Evolutionary conservation across 2,329 filamentous ascomycete species (phyloP).

Genomic region (Lasiodiplodia sp.): DNA sequence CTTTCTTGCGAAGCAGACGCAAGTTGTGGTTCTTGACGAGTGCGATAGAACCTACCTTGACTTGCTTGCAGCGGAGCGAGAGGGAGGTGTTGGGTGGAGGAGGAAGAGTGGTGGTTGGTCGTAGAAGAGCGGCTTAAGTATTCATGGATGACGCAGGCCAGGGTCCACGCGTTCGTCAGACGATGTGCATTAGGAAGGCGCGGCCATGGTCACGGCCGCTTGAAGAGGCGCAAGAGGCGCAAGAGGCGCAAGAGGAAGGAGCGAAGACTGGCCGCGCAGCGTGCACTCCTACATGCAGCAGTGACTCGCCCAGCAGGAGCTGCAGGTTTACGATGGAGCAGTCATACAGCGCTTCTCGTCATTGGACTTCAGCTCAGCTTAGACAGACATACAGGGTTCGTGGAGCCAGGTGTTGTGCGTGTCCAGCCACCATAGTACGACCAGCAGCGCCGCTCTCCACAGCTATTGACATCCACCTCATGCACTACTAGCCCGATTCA

Average conservation of each 20-base stretch:
- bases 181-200: not conserved
- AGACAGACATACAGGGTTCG: not conserved
- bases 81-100: conserved; percentile 25
- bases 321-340: not conserved
- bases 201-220: no score
- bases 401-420: not conserved
- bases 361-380: not conserved
- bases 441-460: not conserved
- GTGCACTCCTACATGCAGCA: no score
- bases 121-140: conserved; percentile 12
- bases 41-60: not conserved
- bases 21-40: not conserved
- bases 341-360: not conserved
- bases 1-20: not conserved
- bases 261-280: not conserved
- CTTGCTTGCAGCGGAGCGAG: not conserved
- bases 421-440: not conserved
- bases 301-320: not conserved
- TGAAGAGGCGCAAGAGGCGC: not conserved
- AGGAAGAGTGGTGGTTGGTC: conserved; percentile 27
- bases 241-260: not conserved
- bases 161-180: not conserved
- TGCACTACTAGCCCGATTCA: not conserved
- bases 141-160: not conserved
- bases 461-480: not conserved